These are phyloP conservation scores for Lasiodiplodia hormozganensis DNA, from an alignment of 2,329 filamentous ascomycete species.

Conservation along the genomic window DNA sequence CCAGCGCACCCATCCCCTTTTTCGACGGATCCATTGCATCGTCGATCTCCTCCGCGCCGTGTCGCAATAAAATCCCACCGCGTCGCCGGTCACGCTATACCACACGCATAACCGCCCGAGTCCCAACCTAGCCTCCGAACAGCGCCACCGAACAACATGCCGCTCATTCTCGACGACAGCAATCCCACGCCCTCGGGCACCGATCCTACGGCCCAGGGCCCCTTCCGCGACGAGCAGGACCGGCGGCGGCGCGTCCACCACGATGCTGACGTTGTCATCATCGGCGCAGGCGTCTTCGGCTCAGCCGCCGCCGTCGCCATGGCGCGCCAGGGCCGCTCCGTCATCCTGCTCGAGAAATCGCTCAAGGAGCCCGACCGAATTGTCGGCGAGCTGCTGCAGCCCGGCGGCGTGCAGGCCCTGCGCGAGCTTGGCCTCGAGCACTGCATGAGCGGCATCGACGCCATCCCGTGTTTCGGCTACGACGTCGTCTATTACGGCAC, in stretches of 20 bases:
- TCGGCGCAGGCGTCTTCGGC: conserved; percentile 90
- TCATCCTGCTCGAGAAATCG: conserved; percentile 86
- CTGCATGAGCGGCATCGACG: conserved; percentile 88
- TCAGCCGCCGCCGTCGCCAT: conserved; percentile 85
- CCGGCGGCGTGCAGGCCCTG: conserved; percentile 84
- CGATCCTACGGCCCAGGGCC: neutral
- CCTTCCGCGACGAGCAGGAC: conserved; percentile 17
- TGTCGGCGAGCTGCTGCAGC: conserved; percentile 93
- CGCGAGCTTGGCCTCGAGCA: conserved; percentile 78
- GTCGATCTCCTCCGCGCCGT: neutral
- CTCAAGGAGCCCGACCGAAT: conserved; percentile 94
- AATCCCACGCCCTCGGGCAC: conserved; percentile 15
- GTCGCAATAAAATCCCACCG: no score
- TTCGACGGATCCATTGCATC: neutral
- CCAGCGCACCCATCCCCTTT: neutral
- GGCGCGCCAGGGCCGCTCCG: conserved; percentile 87
- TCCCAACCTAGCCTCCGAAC: neutral
- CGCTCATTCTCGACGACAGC: conserved; percentile 24
- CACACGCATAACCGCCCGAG: neutral
- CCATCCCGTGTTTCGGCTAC: conserved; percentile 83
- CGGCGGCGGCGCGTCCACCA: conserved; percentile 60
- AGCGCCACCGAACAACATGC: conserved; percentile 14
- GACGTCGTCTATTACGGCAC: conserved; percentile 82
- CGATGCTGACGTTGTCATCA: conserved; percentile 82
- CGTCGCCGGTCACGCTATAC: neutral